These are phyloP conservation scores for Russula emetica DNA, from an alignment of 768 basidiomycete genomes.

Conservation along the genomic window DNA sequence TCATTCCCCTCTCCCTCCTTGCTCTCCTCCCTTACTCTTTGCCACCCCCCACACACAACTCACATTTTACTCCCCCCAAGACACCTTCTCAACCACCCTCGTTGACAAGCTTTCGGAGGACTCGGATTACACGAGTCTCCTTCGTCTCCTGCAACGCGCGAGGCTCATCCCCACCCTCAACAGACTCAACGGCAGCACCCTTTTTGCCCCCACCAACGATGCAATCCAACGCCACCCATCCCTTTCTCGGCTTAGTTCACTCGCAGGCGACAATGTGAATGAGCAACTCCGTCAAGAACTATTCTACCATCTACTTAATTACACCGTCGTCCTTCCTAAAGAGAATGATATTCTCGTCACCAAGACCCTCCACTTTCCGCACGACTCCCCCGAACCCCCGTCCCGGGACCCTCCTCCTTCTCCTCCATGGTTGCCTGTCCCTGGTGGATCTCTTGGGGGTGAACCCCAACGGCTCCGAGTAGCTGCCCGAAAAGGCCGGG, in stretches of 20 bases:
- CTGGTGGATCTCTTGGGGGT: constrained; percentile 74
- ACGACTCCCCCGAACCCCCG: constrained; percentile 52
- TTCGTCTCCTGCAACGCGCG: constrained; percentile 75
- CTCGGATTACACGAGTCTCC: constrained; percentile 69
- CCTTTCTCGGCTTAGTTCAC: constrained; percentile 39
- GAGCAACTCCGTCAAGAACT: constrained; percentile 84
- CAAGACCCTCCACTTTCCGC: constrained; percentile 72
- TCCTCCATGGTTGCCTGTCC: constrained; percentile 83
- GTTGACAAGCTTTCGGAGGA: constrained; percentile 75
- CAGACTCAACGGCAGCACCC: constrained; percentile 70
- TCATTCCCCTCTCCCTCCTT: constrained; percentile 24
- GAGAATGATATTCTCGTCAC: constrained; percentile 41
- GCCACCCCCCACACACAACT: constrained; percentile 40
- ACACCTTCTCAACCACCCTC: constrained; percentile 50
- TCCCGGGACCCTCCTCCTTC: constrained; percentile 62
- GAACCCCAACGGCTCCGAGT: constrained; percentile 78
- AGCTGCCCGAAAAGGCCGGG: constrained; percentile 44
- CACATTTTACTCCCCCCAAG: constrained; percentile 31
- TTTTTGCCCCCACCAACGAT: constrained; percentile 95
- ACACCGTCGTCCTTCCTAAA: constrained; percentile 52
- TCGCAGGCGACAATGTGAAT: constrained; percentile 72
- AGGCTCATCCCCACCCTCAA: constrained; percentile 91
- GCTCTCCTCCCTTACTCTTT: constrained; percentile 37
- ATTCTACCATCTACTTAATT: constrained; percentile 91
- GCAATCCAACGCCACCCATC: constrained; percentile 58